These are phyloP conservation scores for Rhododendron henanense DNA, from an alignment of 148 eudicot species.

Conservation along the genomic window DNA sequence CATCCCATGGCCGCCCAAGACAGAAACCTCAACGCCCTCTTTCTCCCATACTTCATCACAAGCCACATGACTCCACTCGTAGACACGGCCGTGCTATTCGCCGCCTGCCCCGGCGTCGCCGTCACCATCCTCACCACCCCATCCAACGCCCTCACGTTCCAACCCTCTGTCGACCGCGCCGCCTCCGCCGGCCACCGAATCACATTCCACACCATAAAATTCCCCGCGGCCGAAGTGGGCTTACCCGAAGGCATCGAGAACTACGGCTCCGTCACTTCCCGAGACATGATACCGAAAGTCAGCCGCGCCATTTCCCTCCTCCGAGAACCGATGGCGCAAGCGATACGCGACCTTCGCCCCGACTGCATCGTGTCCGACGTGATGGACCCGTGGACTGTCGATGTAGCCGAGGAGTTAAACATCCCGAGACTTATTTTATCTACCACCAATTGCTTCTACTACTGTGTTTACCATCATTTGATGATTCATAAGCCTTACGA, in stretches of 20 bases:
- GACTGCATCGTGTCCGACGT: constrained; percentile 37
- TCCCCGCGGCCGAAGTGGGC: constrained; percentile 28
- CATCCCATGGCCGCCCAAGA: too few relatives aligned
- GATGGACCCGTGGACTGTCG: constrained; percentile 26
- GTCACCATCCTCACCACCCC: constrained; percentile 46
- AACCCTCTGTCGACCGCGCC: constrained; percentile 9
- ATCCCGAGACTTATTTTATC: constrained; percentile 35
- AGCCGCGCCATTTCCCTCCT: constrained; percentile 3
- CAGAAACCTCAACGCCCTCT: too few relatives aligned
- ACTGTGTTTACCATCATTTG: constrained; percentile 10
- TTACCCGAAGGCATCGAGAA: constrained; percentile 33
- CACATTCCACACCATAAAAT: constrained; percentile 20
- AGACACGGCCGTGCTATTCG: too few relatives aligned
- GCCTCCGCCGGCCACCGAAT: not conserved
- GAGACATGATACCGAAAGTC: constrained; percentile 11
- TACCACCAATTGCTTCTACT: constrained; percentile 22
- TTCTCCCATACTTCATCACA: too few relatives aligned
- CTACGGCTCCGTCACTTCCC: constrained; percentile 1
- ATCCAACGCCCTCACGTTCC: constrained; percentile 27
- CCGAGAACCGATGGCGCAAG: constrained; percentile 22
- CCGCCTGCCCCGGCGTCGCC: constrained; percentile 6
- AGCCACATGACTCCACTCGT: too few relatives aligned
- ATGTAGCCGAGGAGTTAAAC: constrained; percentile 27
- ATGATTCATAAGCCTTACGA: constrained; percentile 19
- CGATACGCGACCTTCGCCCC: constrained; percentile 19